These are phyloP conservation scores for Pyrenula massariospora DNA, from an alignment of 495 filamentous ascomycete genomes.

Conservation along the genomic window DNA sequence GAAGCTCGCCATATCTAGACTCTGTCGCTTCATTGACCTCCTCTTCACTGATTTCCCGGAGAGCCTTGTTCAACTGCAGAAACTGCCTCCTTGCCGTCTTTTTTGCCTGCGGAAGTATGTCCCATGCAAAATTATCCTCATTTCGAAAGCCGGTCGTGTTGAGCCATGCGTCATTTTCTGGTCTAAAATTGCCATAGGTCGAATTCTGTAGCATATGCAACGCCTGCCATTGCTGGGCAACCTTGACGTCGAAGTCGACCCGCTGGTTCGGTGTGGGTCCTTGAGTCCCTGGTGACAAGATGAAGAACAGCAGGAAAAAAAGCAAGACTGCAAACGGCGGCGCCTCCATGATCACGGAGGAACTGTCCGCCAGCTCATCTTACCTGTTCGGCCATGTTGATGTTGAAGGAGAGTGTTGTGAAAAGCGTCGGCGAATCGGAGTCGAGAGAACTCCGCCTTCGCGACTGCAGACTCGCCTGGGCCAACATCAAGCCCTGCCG, in stretches of 20 bases:
- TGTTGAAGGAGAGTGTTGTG: neutral
- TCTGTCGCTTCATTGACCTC: conserved; percentile 24
- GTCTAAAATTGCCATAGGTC: conserved; percentile 62
- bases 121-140: conserved; percentile 67
- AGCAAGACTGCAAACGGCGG: conserved; percentile 36
- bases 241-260: conserved; percentile 28
- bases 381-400: no score
- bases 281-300: conserved; percentile 32
- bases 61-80: conserved; percentile 28
- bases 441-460: neutral
- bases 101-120: conserved; percentile 41
- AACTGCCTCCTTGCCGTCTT: conserved; percentile 37
- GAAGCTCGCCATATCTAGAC: conserved; percentile 22
- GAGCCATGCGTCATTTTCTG: conserved; percentile 46
- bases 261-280: conserved; percentile 32
- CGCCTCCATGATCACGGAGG: conserved; percentile 8
- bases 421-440: neutral
- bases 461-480: no score
- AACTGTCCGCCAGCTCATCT: neutral
- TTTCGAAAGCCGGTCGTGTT: conserved; percentile 67
- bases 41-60: conserved; percentile 23
- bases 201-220: conserved; percentile 59
- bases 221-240: conserved; percentile 41
- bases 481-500: no score
- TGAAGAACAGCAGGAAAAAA: conserved; percentile 35